These are phyloP conservation scores for Blastobotrys elegans DNA, from an alignment of 1,139 yeast species.

Conservation along the genomic window DNA sequence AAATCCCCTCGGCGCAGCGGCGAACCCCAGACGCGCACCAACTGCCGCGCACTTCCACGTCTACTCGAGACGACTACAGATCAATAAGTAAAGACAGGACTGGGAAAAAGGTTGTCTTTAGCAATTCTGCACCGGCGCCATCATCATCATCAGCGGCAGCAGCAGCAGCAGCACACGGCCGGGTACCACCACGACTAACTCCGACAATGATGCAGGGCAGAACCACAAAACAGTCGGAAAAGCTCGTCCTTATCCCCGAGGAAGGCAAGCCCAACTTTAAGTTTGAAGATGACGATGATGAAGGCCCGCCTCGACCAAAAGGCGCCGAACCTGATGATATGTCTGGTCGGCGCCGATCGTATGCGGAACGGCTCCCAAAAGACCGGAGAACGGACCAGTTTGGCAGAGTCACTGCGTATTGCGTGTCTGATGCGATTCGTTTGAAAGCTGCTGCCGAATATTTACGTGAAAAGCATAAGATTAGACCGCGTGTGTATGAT, in stretches of 20 bases:
- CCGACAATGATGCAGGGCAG: conserved; percentile 62
- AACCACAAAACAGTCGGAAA: conserved; percentile 80
- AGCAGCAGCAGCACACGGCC: neutral
- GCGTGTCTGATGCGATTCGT: conserved; percentile 77
- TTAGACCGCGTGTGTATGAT: conserved; percentile 80
- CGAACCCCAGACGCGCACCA: conserved; percentile 27
- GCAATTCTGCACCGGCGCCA: neutral
- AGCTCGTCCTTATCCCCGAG: conserved; percentile 81
- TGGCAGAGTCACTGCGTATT: conserved; percentile 85
- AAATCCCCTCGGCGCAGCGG: conserved; percentile 75
- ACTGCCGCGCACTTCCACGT: neutral
- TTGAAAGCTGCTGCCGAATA: conserved; percentile 60
- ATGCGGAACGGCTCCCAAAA: conserved; percentile 67
- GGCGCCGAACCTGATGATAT: conserved; percentile 19
- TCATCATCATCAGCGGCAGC: neutral
- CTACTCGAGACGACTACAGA: neutral
- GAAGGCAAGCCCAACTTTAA: conserved; percentile 32
- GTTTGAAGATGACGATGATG: conserved; percentile 24
- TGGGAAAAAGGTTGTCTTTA: neutral
- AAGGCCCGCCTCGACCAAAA: conserved; percentile 20
- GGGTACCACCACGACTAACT: conserved; percentile 11
- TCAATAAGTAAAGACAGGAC: neutral
- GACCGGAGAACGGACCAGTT: conserved; percentile 64
- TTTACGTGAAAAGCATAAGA: conserved; percentile 65
- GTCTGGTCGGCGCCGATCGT: conserved; percentile 43